Evolutionary conservation across 148 eudicot species (phyloP).

Genomic region (Fagopyrum homotropicum): DNA sequence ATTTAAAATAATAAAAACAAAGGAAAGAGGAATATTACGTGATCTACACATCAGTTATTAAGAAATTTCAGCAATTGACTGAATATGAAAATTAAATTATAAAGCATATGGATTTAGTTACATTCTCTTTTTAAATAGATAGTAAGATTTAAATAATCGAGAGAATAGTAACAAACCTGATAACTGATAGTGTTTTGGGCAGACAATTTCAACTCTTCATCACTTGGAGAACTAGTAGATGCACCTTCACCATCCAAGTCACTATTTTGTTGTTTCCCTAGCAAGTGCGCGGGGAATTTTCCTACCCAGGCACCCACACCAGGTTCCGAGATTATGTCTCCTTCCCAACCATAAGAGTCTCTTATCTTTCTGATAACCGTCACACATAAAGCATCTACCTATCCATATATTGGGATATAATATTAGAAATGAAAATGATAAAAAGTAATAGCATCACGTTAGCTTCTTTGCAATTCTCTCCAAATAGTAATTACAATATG

Average conservation of each 20-base stretch:
- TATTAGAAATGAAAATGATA: conserved; percentile 5
- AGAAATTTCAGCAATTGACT: no score
- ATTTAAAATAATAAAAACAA: no score
- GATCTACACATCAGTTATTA: no score
- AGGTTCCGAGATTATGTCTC: conserved; percentile 40
- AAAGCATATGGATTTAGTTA: no score
- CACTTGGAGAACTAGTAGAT: conserved; percentile 26
- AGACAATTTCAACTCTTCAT: conserved; percentile 37
- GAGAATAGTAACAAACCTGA: conserved; percentile 43
- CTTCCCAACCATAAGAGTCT: conserved; percentile 60
- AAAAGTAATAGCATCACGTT: not conserved
- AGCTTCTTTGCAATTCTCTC: not conserved
- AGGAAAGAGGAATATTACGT: no score
- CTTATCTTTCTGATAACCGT: conserved; percentile 51
- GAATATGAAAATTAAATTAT: no score
- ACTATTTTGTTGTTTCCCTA: conserved; percentile 27
- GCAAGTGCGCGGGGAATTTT: conserved; percentile 49
- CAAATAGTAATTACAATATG: not conserved
- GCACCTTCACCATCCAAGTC: conserved; percentile 23
- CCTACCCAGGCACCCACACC: conserved; percentile 67
- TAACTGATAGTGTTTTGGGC: conserved; percentile 61
- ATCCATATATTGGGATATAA: conserved; percentile 8
- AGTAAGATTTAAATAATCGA: not conserved
- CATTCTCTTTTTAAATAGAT: no score
- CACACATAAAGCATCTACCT: conserved; percentile 59